phyloP scores from a whole-genome alignment of 129 eudicot genomes.

The Flaveria brownii region DNA sequence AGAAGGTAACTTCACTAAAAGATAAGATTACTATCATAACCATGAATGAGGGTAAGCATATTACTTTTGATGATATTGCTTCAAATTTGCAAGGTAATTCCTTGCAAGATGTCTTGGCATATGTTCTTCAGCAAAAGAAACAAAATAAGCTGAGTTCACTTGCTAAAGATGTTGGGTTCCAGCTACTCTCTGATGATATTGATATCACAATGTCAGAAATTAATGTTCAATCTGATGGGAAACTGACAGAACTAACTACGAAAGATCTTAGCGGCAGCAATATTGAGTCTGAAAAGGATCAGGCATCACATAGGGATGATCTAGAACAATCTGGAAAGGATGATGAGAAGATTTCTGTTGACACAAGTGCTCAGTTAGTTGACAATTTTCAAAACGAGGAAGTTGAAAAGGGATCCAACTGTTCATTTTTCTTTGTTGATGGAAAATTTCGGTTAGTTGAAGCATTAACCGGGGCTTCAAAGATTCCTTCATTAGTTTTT shows the following conservation, averaged over 20 bases:
- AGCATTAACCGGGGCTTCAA: conserved; percentile 45
- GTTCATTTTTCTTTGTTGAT: conserved; percentile 77
- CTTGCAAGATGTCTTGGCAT: conserved; percentile 68
- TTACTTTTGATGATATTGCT: conserved; percentile 51
- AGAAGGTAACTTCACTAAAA: conserved; percentile 40
- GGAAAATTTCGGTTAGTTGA: conserved; percentile 61
- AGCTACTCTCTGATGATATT: conserved; percentile 84
- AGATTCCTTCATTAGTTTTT: conserved; percentile 69
- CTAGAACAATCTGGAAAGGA: conserved; percentile 27
- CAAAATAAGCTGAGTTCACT: conserved; percentile 70
- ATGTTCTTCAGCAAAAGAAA: conserved; percentile 65
- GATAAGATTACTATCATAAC: conserved; percentile 72
- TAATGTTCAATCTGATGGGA: conserved; percentile 34
- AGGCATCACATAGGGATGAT: conserved; percentile 26
- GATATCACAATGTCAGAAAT: conserved; percentile 53
- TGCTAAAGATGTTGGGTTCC: conserved; percentile 86
- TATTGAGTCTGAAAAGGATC: conserved; percentile 33
- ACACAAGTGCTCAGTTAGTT: conserved; percentile 31
- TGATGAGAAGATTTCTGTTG: conserved; percentile 33
- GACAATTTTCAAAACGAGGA: conserved; percentile 34
- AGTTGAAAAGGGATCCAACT: conserved; percentile 34
- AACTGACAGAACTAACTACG: conserved; percentile 22
- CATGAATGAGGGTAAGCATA: conserved; percentile 62
- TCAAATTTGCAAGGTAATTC: conserved; percentile 66
- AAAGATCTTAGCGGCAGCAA: conserved; percentile 36